phyloP scores from a whole-genome alignment of 306 rosid genomes.

The Fragaria nilgerrensis region DNA sequence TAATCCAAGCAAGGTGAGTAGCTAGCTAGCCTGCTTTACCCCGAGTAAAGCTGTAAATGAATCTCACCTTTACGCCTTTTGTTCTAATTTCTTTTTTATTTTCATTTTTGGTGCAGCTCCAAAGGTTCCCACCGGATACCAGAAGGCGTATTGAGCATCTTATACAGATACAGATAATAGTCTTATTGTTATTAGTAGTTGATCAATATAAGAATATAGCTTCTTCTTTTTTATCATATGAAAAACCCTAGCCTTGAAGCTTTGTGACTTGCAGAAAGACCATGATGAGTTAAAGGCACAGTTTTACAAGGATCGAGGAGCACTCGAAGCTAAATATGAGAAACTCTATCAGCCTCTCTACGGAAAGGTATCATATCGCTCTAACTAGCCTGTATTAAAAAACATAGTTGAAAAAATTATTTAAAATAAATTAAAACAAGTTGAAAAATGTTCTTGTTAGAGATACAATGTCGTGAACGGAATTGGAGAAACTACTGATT shows the following conservation, averaged over 20 bases:
- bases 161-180: not conserved
- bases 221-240: too few relatives aligned
- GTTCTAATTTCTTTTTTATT: not conserved
- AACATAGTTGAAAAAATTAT: too few relatives aligned
- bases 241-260: too few relatives aligned
- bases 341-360: constrained; percentile 68
- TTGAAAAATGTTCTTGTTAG: too few relatives aligned
- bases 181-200: too few relatives aligned
- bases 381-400: not conserved
- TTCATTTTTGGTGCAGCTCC: not conserved
- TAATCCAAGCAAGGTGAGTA: too few relatives aligned
- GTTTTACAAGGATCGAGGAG: constrained; percentile 78
- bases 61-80: too few relatives aligned
- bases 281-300: constrained; percentile 70
- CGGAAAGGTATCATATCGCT: constrained; percentile 40
- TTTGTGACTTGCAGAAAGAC: constrained; percentile 41
- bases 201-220: too few relatives aligned
- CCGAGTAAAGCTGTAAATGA: too few relatives aligned
- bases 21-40: too few relatives aligned
- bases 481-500: constrained; percentile 36
- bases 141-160: constrained; percentile 77
- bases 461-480: constrained; percentile 26
- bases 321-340: constrained; percentile 84
- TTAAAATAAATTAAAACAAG: too few relatives aligned
- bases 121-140: constrained; percentile 30